Base-by-base conservation (phyloP, 805 yeast genomes). In the Torulaspora indica region DNA sequence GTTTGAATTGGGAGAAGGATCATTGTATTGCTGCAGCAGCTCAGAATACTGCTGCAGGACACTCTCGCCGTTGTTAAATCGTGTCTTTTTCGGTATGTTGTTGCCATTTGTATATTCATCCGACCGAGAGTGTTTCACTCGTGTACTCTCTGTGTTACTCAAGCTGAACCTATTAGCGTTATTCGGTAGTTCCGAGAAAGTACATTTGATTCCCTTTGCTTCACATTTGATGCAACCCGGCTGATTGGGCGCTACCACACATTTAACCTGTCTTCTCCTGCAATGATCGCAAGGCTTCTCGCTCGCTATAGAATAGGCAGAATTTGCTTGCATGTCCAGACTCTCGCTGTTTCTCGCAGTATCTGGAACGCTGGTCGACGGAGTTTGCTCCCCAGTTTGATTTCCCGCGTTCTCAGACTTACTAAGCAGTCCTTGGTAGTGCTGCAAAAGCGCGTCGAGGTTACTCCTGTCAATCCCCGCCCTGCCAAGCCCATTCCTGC, bases 211-310 rank as follows among this genome's bases (percentile, higher is more conserved):
- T 6, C 82, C 81, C 58, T 80, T 85, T 27, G 81, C 69, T 57
- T 83, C 93, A 68, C 95, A 89, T 57, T 81, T 82, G 32, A 78
- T 79, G 66, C 95, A 89, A 53, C 75, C 77, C 42, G 74, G 69
- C 38, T 81, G 65, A 46, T 78, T 79, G 2, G 86, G 82, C 1
- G 76, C 71, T 53, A 81, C 70, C 20, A 85, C 82, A 69, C 97
- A 90, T 52, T 85, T 79, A 17, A 84, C 82, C 58, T 85, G 86
- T 38, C 90, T 72, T 46, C 89, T 70, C 33, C 95, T 72, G 63
- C 97, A 90, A 53, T 82, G 87, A 58, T 86, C 95, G 60, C 96
- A 89, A 0, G 95, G 91, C 6, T 53, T 48, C 14, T 49, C 54
- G 6, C 52, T 52, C 13, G 44, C 42, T 8, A 35, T 36, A 1